A percentile compares a stretch with the other conserved stretches of the same genome.
Evolutionary conservation across 495 filamentous ascomycete genomes (phyloP).

Genomic region (Hypoxylon perforatum): DNA sequence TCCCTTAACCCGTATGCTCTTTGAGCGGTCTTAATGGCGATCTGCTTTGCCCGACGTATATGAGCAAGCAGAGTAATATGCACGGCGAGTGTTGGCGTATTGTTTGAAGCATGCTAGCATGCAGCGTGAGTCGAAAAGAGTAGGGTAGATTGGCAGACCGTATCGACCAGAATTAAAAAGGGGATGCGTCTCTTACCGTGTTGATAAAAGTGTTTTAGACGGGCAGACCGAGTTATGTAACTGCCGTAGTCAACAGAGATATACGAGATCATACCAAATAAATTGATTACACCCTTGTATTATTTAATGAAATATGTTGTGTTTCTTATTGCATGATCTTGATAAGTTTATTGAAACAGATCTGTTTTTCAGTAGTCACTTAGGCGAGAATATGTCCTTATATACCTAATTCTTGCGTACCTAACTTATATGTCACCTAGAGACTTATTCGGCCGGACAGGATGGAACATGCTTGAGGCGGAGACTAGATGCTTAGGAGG

Average conservation of each 20-base stretch:
- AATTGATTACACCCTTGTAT: background rate
- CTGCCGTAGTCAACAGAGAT: slow-evolving; percentile 42
- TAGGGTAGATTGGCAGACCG: slow-evolving; percentile 42
- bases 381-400: background rate
- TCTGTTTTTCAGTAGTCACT: background rate
- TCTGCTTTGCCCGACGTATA: slow-evolving; percentile 25
- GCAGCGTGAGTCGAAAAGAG: slow-evolving; percentile 29
- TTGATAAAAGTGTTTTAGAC: slow-evolving; percentile 39
- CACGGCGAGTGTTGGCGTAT: slow-evolving; percentile 27
- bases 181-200: slow-evolving; percentile 42
- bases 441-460: background rate
- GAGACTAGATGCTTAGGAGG: background rate
- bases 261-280: slow-evolving; percentile 34
- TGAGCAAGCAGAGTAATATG: slow-evolving; percentile 28
- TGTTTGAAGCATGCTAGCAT: slow-evolving; percentile 26
- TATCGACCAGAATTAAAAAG: slow-evolving; percentile 13
- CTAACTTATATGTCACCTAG: background rate
- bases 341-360: background rate
- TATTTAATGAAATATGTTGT: background rate
- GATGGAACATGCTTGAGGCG: background rate
- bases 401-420: background rate
- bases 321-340: background rate
- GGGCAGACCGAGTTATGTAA: slow-evolving; percentile 39
- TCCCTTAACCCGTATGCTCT: slow-evolving; percentile 97
- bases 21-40: slow-evolving; percentile 53